Base-by-base conservation (phyloP, 2,329 filamentous ascomycete species). In the Sodiomyces alkalinus region DNA sequence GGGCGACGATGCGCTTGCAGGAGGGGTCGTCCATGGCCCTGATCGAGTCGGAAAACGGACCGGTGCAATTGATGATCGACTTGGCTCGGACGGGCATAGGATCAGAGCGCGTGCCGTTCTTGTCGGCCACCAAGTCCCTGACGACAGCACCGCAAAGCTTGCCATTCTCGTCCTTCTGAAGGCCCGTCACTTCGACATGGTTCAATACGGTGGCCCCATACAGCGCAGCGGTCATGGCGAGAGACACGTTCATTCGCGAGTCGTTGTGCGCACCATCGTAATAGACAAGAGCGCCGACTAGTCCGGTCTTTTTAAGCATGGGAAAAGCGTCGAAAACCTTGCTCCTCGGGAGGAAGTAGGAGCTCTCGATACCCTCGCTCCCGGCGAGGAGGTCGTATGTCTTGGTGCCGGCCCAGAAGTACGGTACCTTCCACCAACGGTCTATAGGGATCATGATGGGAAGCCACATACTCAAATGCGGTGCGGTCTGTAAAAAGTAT, bases 221-320 rank as follows among this genome's bases (percentile, higher is more conserved):
- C 23, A 92, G 58, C n/a, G 82, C 80, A 31, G 82, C 81, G 12
- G 83, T 92, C 72, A 87, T 81, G 13, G 80, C 82, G 32, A 92
- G 63, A 7, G 80, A 86, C 17, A 90, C 78, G 47, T 92, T 92
- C 82, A 92, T 92, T 27, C 83, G 72, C 13, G 82, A 90, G 52
- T 92, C 83, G 46, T 92, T 92, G 56, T 92, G 83, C 17, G 80
- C 81, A 41, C 83, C 83, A 56, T 92, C 82, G 49, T 92, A 92
- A 61, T 92, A 92, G 15, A 92, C 82, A 44, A 92, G 58, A 33
- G 82, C 81, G 35, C 83, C 83, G 24, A 85, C 68, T 10, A 92
- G 60, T 39, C 78, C 73, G 22, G 80, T 74, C 46, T 73, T 77
- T 56, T 82, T 86, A 39, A 92, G 55, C 82, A 92, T 90, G 6